Percentiles rank a stretch among this genome's conserved stretches.
These are phyloP conservation scores for Cryphonectria parasitica DNA, from an alignment of 2,329 filamentous ascomycete species.

Conservation along the genomic window DNA sequence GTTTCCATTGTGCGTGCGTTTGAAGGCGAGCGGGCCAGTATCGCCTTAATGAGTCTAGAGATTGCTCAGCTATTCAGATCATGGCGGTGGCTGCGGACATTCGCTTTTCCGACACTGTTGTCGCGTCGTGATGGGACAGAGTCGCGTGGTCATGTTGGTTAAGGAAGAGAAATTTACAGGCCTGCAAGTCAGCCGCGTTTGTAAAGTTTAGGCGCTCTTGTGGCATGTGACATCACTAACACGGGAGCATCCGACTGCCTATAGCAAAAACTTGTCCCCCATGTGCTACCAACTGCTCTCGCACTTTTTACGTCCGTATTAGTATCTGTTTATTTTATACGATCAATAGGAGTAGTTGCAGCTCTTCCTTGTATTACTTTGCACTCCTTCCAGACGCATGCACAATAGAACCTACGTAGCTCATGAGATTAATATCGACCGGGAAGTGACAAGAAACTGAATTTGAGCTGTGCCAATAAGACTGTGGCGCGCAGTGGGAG, in stretches of 20 bases:
- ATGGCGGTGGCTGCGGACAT: not conserved
- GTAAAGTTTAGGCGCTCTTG: not conserved
- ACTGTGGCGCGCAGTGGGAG: no score
- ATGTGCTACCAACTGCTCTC: not conserved
- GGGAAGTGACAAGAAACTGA: not conserved
- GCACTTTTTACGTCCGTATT: not conserved
- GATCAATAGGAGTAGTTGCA: not conserved
- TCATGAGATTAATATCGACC: not conserved
- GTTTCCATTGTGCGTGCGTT: constrained; percentile 32
- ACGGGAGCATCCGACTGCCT: not conserved
- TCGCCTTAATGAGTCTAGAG: not conserved
- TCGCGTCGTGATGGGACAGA: not conserved
- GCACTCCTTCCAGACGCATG: no score
- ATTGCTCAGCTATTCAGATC: not conserved
- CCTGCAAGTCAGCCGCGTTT: not conserved
- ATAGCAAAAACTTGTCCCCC: not conserved
- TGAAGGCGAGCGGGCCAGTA: not conserved
- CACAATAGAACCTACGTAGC: no score
- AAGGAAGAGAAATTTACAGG: constrained; percentile 14
- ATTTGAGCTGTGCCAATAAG: not conserved
- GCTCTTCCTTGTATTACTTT: no score
- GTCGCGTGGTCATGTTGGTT: constrained; percentile 6
- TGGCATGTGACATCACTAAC: constrained; percentile 29
- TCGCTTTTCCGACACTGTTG: not conserved
- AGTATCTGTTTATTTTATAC: not conserved